phyloP scores from a whole-genome alignment of 2,329 filamentous ascomycete genomes.

The Trichoderma sp. region DNA sequence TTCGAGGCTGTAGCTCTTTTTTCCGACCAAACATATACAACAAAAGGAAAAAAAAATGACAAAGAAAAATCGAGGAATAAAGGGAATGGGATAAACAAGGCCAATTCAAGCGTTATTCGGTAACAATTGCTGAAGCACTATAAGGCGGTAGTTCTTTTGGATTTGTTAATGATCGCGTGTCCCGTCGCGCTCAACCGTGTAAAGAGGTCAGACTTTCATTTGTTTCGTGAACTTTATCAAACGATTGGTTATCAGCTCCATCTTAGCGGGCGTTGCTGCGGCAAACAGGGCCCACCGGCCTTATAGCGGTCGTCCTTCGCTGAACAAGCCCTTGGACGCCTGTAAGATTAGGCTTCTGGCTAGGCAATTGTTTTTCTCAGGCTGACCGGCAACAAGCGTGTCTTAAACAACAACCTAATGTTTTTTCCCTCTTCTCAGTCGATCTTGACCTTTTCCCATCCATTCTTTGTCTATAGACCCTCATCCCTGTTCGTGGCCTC shows the following conservation, averaged over 20 bases:
- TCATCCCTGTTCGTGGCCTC: background rate
- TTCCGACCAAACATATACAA: background rate
- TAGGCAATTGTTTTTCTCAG: background rate
- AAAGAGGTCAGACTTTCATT: slow-evolving; percentile 33
- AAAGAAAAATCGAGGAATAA: background rate
- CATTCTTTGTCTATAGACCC: background rate
- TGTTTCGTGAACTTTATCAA: background rate
- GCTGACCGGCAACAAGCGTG: slow-evolving; percentile 18
- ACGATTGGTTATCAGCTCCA: slow-evolving; percentile 18
- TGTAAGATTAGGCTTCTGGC: background rate
- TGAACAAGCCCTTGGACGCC: background rate
- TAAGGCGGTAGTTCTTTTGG: background rate
- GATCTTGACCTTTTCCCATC: slow-evolving; percentile 8
- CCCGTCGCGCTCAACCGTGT: slow-evolving; percentile 37
- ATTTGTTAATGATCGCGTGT: background rate
- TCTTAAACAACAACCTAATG: background rate
- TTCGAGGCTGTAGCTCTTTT: background rate
- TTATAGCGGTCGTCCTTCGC: background rate
- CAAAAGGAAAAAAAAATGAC: background rate
- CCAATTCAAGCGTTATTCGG: background rate
- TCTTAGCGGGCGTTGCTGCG: slow-evolving; percentile 28
- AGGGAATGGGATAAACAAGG: background rate
- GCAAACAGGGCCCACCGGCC: slow-evolving; percentile 24
- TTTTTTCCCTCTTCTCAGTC: slow-evolving; percentile 1
- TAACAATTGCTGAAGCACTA: background rate